Evolutionary conservation across 768 basidiomycete genomes (phyloP).

Genomic region (Lactarius deliciosus): DNA sequence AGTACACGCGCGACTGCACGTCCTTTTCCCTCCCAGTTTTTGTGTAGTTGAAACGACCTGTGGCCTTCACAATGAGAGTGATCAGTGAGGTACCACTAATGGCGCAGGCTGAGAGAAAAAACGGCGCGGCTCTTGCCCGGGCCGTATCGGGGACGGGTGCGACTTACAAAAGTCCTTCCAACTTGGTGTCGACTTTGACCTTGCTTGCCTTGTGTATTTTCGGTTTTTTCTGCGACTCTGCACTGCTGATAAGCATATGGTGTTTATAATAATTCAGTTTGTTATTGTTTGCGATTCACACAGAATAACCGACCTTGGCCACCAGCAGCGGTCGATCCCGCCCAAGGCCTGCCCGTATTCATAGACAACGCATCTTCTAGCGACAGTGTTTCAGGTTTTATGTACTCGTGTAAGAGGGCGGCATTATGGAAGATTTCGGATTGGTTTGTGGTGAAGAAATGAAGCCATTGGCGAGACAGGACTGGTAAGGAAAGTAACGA

Average conservation of each 20-base stretch:
- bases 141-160: slow-evolving; percentile 28
- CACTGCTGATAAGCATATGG: too few species aligned
- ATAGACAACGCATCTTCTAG: slow-evolving; percentile 35
- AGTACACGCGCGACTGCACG: slow-evolving; percentile 43
- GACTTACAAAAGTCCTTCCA: slow-evolving; percentile 1
- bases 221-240: too few species aligned
- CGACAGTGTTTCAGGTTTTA: slow-evolving; percentile 37
- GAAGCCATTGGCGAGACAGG: slow-evolving; percentile 9
- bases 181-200: not conserved
- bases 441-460: slow-evolving; percentile 49
- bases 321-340: not conserved
- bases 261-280: too few species aligned
- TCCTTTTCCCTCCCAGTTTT: slow-evolving; percentile 56
- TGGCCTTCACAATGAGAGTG: slow-evolving; percentile 40
- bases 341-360: slow-evolving; percentile 33
- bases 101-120: too few species aligned
- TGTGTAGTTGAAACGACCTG: slow-evolving; percentile 45
- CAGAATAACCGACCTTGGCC: too few species aligned
- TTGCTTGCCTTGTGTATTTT: too few species aligned
- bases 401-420: slow-evolving; percentile 34
- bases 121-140: not conserved
- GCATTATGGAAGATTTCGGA: slow-evolving; percentile 54
- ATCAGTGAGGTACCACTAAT: slow-evolving; percentile 6
- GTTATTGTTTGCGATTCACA: too few species aligned
- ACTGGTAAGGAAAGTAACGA: slow-evolving; percentile 40